phyloP scores from a whole-genome alignment of 306 rosid species.

The Oemleria cerasiformis region DNA sequence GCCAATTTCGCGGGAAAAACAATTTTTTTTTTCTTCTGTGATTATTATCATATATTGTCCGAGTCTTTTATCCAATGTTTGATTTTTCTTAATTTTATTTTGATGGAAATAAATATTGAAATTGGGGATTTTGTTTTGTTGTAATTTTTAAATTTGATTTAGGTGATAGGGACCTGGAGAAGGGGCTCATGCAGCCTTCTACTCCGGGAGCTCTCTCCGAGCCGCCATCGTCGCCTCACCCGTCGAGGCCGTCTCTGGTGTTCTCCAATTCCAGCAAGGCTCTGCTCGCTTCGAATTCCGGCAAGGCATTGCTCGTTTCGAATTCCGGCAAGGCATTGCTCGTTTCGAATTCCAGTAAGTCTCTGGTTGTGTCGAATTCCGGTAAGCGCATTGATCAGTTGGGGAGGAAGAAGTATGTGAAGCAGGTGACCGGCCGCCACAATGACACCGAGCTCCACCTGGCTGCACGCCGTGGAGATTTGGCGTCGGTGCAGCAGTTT shows the following conservation, averaged over 20 bases:
- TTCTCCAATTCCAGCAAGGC: slow-evolving; percentile 51
- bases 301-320: slow-evolving; percentile 52
- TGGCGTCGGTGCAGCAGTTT: slow-evolving; percentile 37
- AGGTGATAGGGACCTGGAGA: slow-evolving; percentile 43
- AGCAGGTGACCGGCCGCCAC: slow-evolving; percentile 81
- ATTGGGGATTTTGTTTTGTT: not conserved
- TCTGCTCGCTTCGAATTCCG: slow-evolving; percentile 51
- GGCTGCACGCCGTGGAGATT: slow-evolving; percentile 68
- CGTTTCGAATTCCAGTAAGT: slow-evolving; percentile 19
- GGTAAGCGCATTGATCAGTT: slow-evolving; percentile 49
- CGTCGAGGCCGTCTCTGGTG: slow-evolving; percentile 36
- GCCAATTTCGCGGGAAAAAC: not conserved
- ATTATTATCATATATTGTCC: not conserved
- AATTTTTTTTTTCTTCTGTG: not conserved
- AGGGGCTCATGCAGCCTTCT: slow-evolving; percentile 13
- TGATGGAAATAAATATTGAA: not conserved
- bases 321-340: slow-evolving; percentile 49
- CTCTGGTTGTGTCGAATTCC: slow-evolving; percentile 52
- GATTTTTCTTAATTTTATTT: not conserved
- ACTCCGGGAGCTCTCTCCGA: slow-evolving; percentile 36
- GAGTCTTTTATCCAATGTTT: not conserved
- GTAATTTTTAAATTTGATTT: not conserved
- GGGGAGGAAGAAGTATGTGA: slow-evolving; percentile 66
- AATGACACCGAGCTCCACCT: slow-evolving; percentile 85
- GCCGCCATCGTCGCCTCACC: slow-evolving; percentile 43